A percentile compares a stretch with the other conserved stretches of the same genome.
These are phyloP conservation scores for Pisolithus orientalis DNA, from an alignment of 768 basidiomycete genomes.

Conservation along the genomic window DNA sequence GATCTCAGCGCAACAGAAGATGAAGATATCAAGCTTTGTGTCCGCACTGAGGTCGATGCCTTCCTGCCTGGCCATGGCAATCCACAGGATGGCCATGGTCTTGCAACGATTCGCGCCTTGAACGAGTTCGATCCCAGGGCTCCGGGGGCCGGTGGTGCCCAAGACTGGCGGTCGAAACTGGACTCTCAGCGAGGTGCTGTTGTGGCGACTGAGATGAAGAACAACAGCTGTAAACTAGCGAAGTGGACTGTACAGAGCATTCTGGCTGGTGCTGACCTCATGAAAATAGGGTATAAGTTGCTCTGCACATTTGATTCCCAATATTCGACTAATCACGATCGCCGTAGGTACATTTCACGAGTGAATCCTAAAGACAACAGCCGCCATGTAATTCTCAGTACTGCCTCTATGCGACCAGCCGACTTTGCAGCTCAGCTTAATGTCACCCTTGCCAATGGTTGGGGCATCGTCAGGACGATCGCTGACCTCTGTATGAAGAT, in stretches of 20 bases:
- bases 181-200: conserved; percentile 97
- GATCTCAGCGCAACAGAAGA: conserved; percentile 88
- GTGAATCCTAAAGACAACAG: conserved; percentile 91
- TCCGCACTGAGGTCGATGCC: conserved; percentile 95
- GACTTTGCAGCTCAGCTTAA: conserved; percentile 96
- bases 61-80: conserved; percentile 59
- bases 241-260: conserved; percentile 97
- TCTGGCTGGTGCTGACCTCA: conserved; percentile 88
- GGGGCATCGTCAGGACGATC: conserved; percentile 96
- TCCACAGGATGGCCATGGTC: conserved; percentile 62
- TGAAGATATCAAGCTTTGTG: conserved; percentile 85
- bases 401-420: conserved; percentile 87
- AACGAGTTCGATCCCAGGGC: conserved; percentile 96
- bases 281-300: conserved; percentile 88
- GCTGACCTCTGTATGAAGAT: conserved; percentile 93
- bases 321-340: conserved; percentile 9
- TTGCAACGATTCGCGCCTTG: conserved; percentile 88
- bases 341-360: conserved; percentile 83
- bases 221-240: conserved; percentile 95
- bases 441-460: conserved; percentile 90
- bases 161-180: conserved; percentile 98
- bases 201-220: conserved; percentile 99
- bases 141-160: conserved; percentile 86
- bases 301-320: neutral
- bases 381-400: conserved; percentile 92